Base-by-base conservation (phyloP, 768 basidiomycete species). In the Hygrophorus pudorinus region DNA sequence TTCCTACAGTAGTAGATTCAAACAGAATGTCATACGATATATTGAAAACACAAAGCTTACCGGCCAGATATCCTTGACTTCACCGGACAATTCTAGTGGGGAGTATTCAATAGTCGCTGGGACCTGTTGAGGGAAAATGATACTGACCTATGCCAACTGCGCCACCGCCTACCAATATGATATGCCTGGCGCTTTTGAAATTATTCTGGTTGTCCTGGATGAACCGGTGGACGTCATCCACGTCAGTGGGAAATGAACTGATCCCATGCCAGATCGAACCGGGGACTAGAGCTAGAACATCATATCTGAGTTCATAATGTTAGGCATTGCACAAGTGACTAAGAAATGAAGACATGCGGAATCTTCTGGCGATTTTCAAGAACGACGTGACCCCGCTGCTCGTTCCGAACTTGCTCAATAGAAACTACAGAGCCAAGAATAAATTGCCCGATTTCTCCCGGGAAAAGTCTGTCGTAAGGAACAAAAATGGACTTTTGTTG, bases 251-350 rank as follows among this genome's bases (percentile, higher is more conserved):
- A 39, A 81, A 58, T 12, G 60, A 56, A 35, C 74, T 36, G 0
- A 74, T 72, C 0, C 73, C 78, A 10, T 59, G 54, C 76, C 76
- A 85, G 3, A 50, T 58, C 32, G 67, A 68, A 1, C 84, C 84
- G 2, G 81, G 65, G 0, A 79, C 71, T 28, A 85, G 58, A 30
- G 85, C 67, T 34, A 86, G 72, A 16, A 71, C 59, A 9, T 69
- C 67, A 56, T 76, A 86, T 24, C 24, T 24, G 24, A 24, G 24
- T 24, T 24, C 24, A 24, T 24, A 24, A 3, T 24, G 24, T 24
- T 24, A 24, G 24, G 24, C 24, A 24, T 24, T 24, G 24, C 24
- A 24, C 24, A 3, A 24, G 24, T 24, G 24, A 3, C 3, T 7
- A 24, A 24, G 24, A 24, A 24, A 24, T 7, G 24, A 24, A 24